These are phyloP conservation scores for Phoma herbarum DNA, from an alignment of 2,329 filamentous ascomycete species.

Conservation along the genomic window DNA sequence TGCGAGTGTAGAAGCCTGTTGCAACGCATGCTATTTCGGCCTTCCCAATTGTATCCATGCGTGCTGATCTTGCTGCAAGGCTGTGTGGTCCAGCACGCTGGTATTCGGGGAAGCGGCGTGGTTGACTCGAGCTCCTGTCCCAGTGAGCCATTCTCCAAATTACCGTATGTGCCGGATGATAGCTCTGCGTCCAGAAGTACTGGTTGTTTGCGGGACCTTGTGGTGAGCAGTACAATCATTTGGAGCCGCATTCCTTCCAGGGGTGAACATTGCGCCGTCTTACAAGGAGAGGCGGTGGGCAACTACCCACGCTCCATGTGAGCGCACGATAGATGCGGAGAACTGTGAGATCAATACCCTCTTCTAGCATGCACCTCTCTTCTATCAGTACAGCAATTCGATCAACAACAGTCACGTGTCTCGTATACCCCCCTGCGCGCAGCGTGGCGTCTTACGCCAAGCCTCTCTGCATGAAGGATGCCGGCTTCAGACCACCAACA, in stretches of 20 bases:
- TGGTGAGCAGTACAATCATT: slow-evolving; percentile 4
- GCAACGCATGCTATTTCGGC: slow-evolving; percentile 10
- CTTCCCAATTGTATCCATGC: slow-evolving; percentile 2
- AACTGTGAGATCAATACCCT: no score
- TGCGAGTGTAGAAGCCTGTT: slow-evolving; percentile 5
- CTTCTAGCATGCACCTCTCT: no score
- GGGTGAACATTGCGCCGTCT: no score
- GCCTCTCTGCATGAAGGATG: neutral
- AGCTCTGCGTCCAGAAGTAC: slow-evolving; percentile 7
- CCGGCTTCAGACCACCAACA: neutral
- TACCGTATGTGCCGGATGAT: neutral
- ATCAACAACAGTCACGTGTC: neutral
- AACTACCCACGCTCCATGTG: no score
- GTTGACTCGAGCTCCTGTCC: slow-evolving; percentile 2
- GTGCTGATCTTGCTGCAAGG: slow-evolving; percentile 5
- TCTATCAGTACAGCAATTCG: no score
- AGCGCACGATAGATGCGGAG: no score
- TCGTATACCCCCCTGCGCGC: neutral
- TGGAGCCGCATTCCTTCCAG: neutral
- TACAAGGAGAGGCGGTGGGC: no score
- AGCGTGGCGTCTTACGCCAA: neutral
- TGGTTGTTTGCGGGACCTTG: slow-evolving; percentile 6
- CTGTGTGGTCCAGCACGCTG: slow-evolving; percentile 7
- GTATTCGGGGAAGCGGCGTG: neutral
- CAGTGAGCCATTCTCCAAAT: neutral